Percentiles rank a stretch among this genome's conserved stretches.
Evolutionary conservation across 148 eudicot species (phyloP).

Genomic region (Amaranthus palmeri): DNA sequence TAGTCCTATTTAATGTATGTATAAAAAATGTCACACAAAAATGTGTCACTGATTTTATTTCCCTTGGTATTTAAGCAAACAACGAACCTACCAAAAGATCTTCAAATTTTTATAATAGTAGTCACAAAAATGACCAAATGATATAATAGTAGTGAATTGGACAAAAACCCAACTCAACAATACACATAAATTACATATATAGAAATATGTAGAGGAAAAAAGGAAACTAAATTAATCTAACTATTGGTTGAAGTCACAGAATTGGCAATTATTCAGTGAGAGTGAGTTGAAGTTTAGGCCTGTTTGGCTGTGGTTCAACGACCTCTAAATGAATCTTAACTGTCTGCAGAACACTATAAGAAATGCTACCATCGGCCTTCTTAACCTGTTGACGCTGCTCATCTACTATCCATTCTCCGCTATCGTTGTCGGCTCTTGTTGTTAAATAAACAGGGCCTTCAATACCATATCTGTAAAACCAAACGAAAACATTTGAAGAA

Average conservation of each 20-base stretch:
- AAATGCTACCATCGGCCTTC: conserved; percentile 57
- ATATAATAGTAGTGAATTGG: too few species aligned
- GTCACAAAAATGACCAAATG: too few species aligned
- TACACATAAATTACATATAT: too few species aligned
- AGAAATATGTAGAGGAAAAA: too few species aligned
- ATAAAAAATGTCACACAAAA: too few species aligned
- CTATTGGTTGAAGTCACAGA: neutral
- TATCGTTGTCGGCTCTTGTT: conserved; percentile 47
- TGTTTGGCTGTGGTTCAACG: conserved; percentile 86
- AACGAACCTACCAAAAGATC: too few species aligned
- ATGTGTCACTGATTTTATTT: too few species aligned
- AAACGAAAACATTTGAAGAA: neutral
- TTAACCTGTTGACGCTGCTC: conserved; percentile 80
- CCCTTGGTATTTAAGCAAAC: too few species aligned
- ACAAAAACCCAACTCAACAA: too few species aligned
- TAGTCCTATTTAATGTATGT: too few species aligned
- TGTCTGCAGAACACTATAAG: conserved; percentile 65
- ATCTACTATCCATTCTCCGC: conserved; percentile 83
- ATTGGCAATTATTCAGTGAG: conserved; percentile 29
- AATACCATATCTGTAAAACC: conserved; percentile 67
- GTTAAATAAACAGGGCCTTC: conserved; percentile 90
- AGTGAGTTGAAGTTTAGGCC: conserved; percentile 88
- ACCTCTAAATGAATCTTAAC: conserved; percentile 86
- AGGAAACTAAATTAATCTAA: too few species aligned
- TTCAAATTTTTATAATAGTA: too few species aligned